Base-by-base conservation (phyloP, 1,284 basidiomycete species). In the Lentinula novae-zelandiae region DNA sequence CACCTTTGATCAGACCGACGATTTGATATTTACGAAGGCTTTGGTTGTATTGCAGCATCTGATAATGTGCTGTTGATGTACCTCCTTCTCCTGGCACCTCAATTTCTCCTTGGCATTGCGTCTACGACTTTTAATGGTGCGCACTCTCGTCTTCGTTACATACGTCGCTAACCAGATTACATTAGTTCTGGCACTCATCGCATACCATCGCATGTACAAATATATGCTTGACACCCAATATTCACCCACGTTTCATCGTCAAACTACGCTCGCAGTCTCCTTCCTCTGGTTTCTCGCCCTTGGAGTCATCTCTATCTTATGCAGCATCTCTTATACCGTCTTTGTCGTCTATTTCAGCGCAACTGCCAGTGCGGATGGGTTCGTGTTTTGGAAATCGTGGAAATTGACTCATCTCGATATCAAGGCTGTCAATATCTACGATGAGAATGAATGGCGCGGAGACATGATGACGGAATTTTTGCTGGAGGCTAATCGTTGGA, bases 401-500 rank as follows among this genome's bases (percentile, higher is more conserved):
- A 38, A 51, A 7, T 15, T 40, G 33, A 61, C 49, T 38, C 60
- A 57, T 33, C 15, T n/a, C 5, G 34, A 51, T 20, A 50, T 49
- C 44, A 49, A n/a, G 3, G 9, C 2, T 1, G 53, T 61, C 2
- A 56, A 56, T 17, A 15, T 31, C 15, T 51, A 56, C 17, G n/a
- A 10, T 5, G 53, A 61, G 39, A 38, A 48, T 9, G 31, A 42
- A 5, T 61, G 60, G 60, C 53, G 50, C 2, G 36, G 27, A 22
- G 15, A 57, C 9, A 27, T 34, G 20, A 57, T 44, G 53, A 22
- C 31, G 10, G 54, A 46, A 10, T 15, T 61, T 10, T 31, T 61
- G 36, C 17, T 61, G 27, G 53, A 61, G 38, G 49, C 54, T 46
- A 53, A 61, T 46, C 60, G 60, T 5, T 61, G 60, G 60, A 57